These are phyloP conservation scores for Plasmopara muralis DNA, from an alignment of 352 stramenopile genomes.

Conservation along the genomic window DNA sequence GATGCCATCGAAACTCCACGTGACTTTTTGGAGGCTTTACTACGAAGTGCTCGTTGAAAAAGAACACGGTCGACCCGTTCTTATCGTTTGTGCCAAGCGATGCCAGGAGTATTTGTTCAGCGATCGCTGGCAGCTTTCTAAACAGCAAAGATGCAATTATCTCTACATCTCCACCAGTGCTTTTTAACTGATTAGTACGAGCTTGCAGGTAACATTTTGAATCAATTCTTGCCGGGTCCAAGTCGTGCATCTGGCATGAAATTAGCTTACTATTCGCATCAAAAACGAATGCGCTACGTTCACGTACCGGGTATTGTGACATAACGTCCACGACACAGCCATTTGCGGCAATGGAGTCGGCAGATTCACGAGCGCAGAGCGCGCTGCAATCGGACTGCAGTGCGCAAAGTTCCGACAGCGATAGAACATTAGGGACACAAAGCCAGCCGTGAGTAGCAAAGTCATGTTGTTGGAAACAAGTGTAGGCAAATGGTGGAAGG, in stretches of 20 bases:
- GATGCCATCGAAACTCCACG: conserved; percentile 72
- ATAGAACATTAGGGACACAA: conserved; percentile 27
- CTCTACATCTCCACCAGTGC: neutral
- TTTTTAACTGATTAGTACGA: conserved; percentile 24
- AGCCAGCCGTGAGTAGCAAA: conserved; percentile 23
- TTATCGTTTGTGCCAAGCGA: neutral
- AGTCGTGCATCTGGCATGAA: conserved; percentile 33
- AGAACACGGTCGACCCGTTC: conserved; percentile 17
- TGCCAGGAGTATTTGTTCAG: conserved; percentile 12
- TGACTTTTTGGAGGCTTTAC: conserved; percentile 49
- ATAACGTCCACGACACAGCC: conserved; percentile 61
- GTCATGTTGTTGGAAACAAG: neutral
- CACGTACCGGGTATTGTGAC: conserved; percentile 41
- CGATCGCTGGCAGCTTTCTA: conserved; percentile 28
- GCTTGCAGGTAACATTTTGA: conserved; percentile 21
- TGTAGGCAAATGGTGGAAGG: neutral
- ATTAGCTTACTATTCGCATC: neutral
- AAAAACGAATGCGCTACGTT: neutral
- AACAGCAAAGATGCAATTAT: conserved; percentile 36
- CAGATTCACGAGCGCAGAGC: conserved; percentile 11
- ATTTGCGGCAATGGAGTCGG: conserved; percentile 13
- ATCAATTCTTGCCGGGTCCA: conserved; percentile 21
- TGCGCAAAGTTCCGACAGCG: conserved; percentile 26
- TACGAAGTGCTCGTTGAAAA: conserved; percentile 81
- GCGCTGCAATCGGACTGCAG: conserved; percentile 34